These are phyloP conservation scores for Triticum turgidum DNA, from an alignment of 176 grass and related monocot species.

Conservation along the genomic window DNA sequence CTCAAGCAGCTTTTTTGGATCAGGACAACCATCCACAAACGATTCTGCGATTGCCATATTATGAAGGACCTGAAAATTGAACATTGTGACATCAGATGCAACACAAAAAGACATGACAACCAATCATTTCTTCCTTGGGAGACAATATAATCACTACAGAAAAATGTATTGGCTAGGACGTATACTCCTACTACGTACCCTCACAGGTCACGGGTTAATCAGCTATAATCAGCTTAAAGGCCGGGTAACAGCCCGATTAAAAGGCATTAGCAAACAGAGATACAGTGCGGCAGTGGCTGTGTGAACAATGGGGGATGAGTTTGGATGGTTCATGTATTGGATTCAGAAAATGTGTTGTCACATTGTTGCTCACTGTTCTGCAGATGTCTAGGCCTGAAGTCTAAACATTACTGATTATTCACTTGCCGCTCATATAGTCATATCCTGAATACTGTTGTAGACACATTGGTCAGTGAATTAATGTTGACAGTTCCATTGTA, in stretches of 20 bases:
- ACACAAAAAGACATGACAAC: background rate
- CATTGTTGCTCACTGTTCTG: background rate
- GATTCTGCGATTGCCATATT: conserved; percentile 88
- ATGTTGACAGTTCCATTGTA: background rate
- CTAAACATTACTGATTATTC: background rate
- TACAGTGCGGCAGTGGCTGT: background rate
- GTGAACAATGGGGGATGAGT: background rate
- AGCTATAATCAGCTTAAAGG: background rate
- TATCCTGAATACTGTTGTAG: conserved; percentile 5
- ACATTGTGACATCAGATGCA: conserved; percentile 28
- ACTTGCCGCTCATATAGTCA: background rate
- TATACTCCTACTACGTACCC: background rate
- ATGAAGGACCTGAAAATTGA: conserved; percentile 75
- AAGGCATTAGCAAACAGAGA: background rate
- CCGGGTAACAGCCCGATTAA: background rate
- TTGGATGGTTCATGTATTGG: background rate
- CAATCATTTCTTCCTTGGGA: conserved; percentile 26
- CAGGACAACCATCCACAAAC: conserved; percentile 64
- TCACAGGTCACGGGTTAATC: background rate
- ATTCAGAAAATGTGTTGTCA: background rate
- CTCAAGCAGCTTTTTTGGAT: conserved; percentile 75
- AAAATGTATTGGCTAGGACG: background rate
- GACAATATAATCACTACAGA: conserved; percentile 13
- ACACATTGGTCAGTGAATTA: background rate
- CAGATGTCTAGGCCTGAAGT: background rate